phyloP scores from a whole-genome alignment of 805 yeast species.

The Barnettozyma siamensis region DNA sequence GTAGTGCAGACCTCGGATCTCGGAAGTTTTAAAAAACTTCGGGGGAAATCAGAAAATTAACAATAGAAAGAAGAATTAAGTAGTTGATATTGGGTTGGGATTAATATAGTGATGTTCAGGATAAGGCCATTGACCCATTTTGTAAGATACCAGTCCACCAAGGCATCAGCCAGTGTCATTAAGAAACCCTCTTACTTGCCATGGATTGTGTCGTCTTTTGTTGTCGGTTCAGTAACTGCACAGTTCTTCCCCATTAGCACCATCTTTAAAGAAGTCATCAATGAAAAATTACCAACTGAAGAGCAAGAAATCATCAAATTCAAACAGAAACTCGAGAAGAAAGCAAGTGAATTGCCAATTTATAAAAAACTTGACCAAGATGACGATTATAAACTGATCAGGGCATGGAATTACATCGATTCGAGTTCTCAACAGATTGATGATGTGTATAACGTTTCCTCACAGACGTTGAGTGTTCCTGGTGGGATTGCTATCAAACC shows the following conservation, averaged over 20 bases:
- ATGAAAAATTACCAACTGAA: conserved; percentile 19
- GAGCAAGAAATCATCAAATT: conserved; percentile 27
- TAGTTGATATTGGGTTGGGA: not conserved
- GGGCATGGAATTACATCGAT: conserved; percentile 44
- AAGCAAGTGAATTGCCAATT: conserved; percentile 44
- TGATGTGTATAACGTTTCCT: conserved; percentile 29
- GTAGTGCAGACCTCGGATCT: too few species aligned
- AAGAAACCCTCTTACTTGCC: conserved; percentile 10
- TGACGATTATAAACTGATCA: conserved; percentile 31
- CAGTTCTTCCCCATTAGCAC: conserved; percentile 30
- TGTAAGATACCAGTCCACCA: too few species aligned
- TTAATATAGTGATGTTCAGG: too few species aligned
- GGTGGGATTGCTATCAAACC: conserved; percentile 81
- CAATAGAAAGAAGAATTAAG: too few species aligned
- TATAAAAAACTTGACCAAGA: conserved; percentile 41
- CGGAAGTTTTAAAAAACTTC: too few species aligned
- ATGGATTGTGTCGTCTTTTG: conserved; percentile 23
- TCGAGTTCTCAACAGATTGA: conserved; percentile 25
- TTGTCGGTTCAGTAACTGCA: conserved; percentile 31
- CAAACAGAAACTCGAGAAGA: conserved; percentile 34
- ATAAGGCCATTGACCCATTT: too few species aligned
- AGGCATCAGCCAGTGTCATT: too few species aligned
- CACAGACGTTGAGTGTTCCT: conserved; percentile 57
- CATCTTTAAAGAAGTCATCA: conserved; percentile 24
- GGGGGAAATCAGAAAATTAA: too few species aligned